Evolutionary conservation across 2,329 filamentous ascomycete genomes (phyloP).

Genomic region (Thielaviopsis euricoi): DNA sequence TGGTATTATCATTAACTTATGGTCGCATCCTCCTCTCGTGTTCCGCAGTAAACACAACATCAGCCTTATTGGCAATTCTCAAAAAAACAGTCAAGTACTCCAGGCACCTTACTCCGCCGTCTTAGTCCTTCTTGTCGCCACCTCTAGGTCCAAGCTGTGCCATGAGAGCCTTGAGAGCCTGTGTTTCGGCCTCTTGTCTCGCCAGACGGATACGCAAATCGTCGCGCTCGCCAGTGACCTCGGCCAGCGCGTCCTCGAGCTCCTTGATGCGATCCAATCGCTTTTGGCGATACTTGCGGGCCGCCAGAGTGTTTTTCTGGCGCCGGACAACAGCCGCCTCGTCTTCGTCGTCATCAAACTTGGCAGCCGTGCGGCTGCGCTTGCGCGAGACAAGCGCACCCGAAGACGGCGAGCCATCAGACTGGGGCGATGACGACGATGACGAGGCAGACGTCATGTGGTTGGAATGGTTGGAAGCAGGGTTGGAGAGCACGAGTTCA

Average conservation of each 20-base stretch:
- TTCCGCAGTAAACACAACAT: too few relatives aligned
- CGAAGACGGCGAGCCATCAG: background rate
- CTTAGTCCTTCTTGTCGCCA: background rate
- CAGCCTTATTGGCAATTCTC: too few relatives aligned
- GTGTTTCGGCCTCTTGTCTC: conserved; percentile 47
- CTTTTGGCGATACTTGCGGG: conserved; percentile 54
- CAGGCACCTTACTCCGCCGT: background rate
- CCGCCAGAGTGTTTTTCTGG: conserved; percentile 53
- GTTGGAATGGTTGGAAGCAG: background rate
- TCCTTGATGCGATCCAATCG: conserved; percentile 48
- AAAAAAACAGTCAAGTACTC: background rate
- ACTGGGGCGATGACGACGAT: conserved; percentile 2
- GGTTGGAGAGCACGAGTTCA: background rate
- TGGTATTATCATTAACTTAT: too few relatives aligned
- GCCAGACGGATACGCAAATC: conserved; percentile 45
- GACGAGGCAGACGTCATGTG: background rate
- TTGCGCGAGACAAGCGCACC: background rate
- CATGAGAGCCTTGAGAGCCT: conserved; percentile 39
- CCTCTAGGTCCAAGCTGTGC: conserved; percentile 2
- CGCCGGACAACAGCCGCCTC: conserved; percentile 20
- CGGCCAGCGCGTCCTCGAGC: conserved; percentile 41
- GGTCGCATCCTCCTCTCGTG: too few relatives aligned
- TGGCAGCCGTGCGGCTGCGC: conserved; percentile 3
- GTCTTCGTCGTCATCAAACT: conserved; percentile 9
- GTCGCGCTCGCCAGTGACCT: conserved; percentile 45